phyloP scores from a whole-genome alignment of 2,329 filamentous ascomycete genomes.

The Epichloe sp. region DNA sequence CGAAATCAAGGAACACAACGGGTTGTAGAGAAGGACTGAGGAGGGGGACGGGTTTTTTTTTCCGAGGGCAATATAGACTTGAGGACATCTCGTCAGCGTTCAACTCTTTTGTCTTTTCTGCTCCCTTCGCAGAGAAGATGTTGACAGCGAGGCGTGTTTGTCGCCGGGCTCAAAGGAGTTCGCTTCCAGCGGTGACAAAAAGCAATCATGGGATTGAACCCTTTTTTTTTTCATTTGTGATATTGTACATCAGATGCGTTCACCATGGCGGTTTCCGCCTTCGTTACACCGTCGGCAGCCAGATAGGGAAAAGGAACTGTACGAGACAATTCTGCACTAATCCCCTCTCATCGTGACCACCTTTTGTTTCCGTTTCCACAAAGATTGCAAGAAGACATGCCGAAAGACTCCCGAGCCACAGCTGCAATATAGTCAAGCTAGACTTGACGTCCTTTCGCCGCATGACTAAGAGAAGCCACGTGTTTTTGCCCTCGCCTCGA shows the following conservation, averaged over 20 bases:
- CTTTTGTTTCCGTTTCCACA: no score
- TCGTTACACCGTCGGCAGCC: background rate
- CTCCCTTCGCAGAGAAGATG: background rate
- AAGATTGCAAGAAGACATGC: no score
- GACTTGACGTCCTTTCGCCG: no score
- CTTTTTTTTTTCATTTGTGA: conserved; percentile 6
- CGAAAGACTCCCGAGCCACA: no score
- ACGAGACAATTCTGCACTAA: no score
- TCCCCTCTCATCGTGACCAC: no score
- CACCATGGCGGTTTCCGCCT: background rate
- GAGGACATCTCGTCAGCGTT: background rate
- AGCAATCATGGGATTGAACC: background rate
- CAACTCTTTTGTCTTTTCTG: background rate
- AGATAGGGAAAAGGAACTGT: background rate
- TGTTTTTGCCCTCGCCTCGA: no score
- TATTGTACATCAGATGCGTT: conserved; percentile 10
- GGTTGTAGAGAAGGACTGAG: conserved; percentile 5
- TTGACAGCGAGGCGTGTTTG: background rate
- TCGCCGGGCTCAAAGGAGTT: background rate
- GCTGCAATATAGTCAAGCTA: no score
- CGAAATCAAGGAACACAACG: background rate
- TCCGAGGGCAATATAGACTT: background rate
- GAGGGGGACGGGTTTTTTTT: background rate
- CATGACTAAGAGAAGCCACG: no score
- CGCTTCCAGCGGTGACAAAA: background rate